phyloP scores from a whole-genome alignment of 306 rosid genomes.

The Cucurbita pepo region DNA sequence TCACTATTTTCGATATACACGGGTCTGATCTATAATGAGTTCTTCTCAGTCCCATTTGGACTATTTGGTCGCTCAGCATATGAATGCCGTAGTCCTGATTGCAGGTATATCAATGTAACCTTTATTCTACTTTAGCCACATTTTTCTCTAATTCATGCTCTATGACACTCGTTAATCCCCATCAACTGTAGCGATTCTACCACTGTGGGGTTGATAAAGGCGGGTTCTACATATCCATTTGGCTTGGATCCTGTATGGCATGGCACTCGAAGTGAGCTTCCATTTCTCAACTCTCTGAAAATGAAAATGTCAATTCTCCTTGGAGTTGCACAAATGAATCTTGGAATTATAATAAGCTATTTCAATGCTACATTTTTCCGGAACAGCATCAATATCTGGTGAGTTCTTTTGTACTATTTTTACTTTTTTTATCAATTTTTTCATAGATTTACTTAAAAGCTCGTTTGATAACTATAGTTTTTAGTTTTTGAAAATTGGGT shows the following conservation, averaged over 20 bases:
- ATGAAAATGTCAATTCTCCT: slow-evolving; percentile 96
- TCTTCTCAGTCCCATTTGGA: slow-evolving; percentile 81
- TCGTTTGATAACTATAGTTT: background rate
- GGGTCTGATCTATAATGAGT: slow-evolving; percentile 87
- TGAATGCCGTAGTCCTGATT: slow-evolving; percentile 73
- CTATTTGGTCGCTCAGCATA: slow-evolving; percentile 81
- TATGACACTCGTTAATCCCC: background rate
- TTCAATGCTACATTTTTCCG: slow-evolving; percentile 65
- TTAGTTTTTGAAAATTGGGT: too few relatives aligned
- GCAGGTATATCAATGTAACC: slow-evolving; percentile 45
- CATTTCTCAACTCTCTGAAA: slow-evolving; percentile 91
- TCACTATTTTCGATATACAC: slow-evolving; percentile 89
- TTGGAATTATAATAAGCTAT: slow-evolving; percentile 76
- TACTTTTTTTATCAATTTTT: background rate
- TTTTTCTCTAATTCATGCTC: background rate
- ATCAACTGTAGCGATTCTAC: slow-evolving; percentile 52
- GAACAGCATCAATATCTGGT: slow-evolving; percentile 65
- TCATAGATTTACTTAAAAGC: background rate
- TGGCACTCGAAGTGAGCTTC: slow-evolving; percentile 83
- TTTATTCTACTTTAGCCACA: background rate
- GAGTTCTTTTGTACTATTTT: slow-evolving; percentile 13
- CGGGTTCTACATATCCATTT: slow-evolving; percentile 71
- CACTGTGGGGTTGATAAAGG: slow-evolving; percentile 68
- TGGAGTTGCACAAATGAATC: slow-evolving; percentile 96
- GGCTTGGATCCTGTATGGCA: slow-evolving; percentile 99